These are phyloP conservation scores for Ailanthus altissimus DNA, from an alignment of 345 rosid genomes.

Conservation along the genomic window DNA sequence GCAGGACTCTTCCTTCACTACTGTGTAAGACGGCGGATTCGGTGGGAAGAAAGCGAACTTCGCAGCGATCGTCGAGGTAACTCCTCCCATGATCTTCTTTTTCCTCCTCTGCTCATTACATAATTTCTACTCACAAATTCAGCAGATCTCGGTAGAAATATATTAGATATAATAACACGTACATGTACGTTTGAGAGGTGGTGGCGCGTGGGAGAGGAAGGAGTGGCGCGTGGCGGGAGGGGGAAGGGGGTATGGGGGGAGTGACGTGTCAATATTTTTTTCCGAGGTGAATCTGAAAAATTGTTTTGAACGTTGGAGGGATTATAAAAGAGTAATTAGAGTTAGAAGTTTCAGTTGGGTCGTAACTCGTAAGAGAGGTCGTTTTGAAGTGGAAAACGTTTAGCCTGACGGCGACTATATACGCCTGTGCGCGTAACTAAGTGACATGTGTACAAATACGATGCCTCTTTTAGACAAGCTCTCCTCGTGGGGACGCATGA, in stretches of 20 bases:
- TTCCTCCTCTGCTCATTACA: constrained; percentile 45
- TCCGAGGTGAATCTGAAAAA: constrained; percentile 11
- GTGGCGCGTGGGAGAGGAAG: background rate
- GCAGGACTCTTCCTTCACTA: constrained; percentile 46
- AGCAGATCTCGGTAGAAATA: constrained; percentile 10
- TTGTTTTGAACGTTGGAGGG: constrained; percentile 5
- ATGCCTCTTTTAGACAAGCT: background rate
- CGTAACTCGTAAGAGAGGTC: background rate
- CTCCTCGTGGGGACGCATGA: too few relatives aligned
- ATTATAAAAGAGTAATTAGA: too few relatives aligned
- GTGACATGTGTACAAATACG: background rate
- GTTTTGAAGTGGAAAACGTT: constrained; percentile 14
- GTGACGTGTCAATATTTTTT: constrained; percentile 5
- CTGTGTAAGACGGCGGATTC: constrained; percentile 74
- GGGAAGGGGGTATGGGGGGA: too few relatives aligned
- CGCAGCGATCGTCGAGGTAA: constrained; percentile 94
- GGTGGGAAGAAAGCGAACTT: constrained; percentile 99
- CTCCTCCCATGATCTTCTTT: constrained; percentile 89
- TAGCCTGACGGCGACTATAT: constrained; percentile 35
- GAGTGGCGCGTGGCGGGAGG: background rate
- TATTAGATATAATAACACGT: too few relatives aligned
- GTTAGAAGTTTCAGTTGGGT: too few relatives aligned
- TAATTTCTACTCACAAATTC: constrained; percentile 37
- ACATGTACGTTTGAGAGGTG: background rate
- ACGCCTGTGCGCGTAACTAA: background rate